phyloP scores from a whole-genome alignment of 2,329 filamentous ascomycete species.

The Magnaporthiopsis poae region DNA sequence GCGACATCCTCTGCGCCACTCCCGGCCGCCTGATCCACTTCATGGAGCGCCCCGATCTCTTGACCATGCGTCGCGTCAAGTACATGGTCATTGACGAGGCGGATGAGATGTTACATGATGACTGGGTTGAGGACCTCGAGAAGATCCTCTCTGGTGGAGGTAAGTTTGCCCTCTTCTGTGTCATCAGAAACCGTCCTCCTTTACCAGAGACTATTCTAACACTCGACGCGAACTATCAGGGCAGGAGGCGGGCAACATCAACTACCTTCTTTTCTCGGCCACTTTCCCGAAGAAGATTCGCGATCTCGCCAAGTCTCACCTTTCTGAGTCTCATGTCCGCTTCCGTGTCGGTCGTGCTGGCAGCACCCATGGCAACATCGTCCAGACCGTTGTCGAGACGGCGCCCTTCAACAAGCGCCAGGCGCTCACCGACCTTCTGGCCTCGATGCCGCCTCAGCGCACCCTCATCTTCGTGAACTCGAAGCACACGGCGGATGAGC shows the following conservation, averaged over 20 bases:
- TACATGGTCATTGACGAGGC: constrained; percentile 86
- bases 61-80: constrained; percentile 67
- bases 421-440: constrained; percentile 62
- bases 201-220: constrained; percentile 17
- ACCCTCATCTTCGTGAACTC: constrained; percentile 87
- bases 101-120: constrained; percentile 74
- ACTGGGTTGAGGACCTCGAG: constrained; percentile 68
- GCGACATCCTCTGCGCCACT: constrained; percentile 79
- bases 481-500: constrained; percentile 65
- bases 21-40: constrained; percentile 81
- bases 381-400: constrained; percentile 62
- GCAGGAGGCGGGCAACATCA: constrained; percentile 60
- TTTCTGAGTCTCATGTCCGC: constrained; percentile 64
- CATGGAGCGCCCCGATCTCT: constrained; percentile 57
- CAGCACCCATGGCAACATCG: constrained; percentile 71
- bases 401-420: constrained; percentile 59
- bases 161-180: constrained; percentile 33
- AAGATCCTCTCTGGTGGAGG: constrained; percentile 73
- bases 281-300: constrained; percentile 80
- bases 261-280: constrained; percentile 80
- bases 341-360: constrained; percentile 82
- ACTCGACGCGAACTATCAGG: constrained; percentile 33
- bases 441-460: constrained; percentile 59
- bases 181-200: not conserved
- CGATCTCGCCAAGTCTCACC: constrained; percentile 64